Base-by-base conservation (phyloP, 805 yeast genomes). In the Grigorovia yakushimaensis region DNA sequence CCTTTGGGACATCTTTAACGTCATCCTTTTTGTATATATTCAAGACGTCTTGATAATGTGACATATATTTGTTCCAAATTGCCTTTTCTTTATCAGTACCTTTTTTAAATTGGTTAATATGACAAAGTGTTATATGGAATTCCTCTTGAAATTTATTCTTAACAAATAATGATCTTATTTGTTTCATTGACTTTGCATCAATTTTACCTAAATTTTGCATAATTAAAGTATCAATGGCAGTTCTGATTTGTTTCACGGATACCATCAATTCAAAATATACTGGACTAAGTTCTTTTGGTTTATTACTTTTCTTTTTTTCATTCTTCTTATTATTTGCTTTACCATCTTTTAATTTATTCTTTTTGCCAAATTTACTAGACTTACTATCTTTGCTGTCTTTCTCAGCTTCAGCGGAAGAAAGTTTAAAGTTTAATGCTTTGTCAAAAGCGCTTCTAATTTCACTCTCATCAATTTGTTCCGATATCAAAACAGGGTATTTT, bases 111-210 rank as follows among this genome's bases (percentile, higher is more conserved):
- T 63, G 67, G 21, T 50, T 47, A 0, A 61, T 51, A 57, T 84
- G 94, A 4, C 77, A 70, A 41, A 84, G 58, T 0, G 95, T 87
- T 2, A 85, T 74, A 58, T 86, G 95, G 53, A 84, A 81, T 24
- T 70, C 70, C 0, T 58, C 44, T 52, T 79, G 86, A 1, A 82
- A 60, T 33, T 79, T 63, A 1, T 62, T 57, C 0, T 47, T 38
- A 21, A 33, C 30, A 33, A 45, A 45, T 20, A 45, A 41, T 4
- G 35, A n/a, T 23, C 30, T 45, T 35, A 45, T n/a, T 17, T 40
- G 35, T 18, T 39, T 19, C 20, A n/a, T 45, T 5, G 43, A 38
- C 1, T 39, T 37, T 2, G 39, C 23, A 10, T n/a, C n/a, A 3
- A 45, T 10, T 23, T 43, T 24, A 21, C 48, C 41, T 21, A 42